Percentiles rank a stretch among this genome's conserved stretches.
phyloP scores from a whole-genome alignment of 371 early-diverging fungal genomes.

The Chytridium lagenaria region DNA sequence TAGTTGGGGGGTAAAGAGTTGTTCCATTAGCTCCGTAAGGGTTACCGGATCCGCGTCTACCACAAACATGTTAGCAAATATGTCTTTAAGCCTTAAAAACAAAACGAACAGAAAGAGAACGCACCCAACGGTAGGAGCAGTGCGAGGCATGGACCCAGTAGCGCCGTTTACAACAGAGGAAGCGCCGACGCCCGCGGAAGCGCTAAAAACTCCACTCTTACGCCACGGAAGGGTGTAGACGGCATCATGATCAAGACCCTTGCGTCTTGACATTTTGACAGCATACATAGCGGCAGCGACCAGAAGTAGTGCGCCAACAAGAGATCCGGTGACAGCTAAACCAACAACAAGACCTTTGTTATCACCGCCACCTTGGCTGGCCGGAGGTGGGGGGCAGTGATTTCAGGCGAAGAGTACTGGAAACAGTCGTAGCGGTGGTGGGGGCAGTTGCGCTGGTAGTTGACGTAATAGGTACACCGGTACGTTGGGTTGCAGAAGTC shows the following conservation, averaged over 20 bases:
- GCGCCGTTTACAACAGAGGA: conserved; percentile 2
- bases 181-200: conserved; percentile 11
- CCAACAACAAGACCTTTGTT: conserved; percentile 12
- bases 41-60: neutral
- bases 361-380: neutral
- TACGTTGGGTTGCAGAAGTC: neutral
- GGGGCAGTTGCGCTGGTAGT: neutral
- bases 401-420: neutral
- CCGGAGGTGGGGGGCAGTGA: neutral
- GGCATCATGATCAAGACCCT: conserved; percentile 3
- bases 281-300: conserved; percentile 5
- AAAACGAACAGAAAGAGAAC: neutral
- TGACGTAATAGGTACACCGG: neutral
- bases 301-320: conserved; percentile 1
- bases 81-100: neutral
- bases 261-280: neutral
- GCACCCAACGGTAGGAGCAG: conserved; percentile 3
- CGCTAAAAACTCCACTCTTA: conserved; percentile 19
- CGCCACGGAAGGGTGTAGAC: conserved; percentile 19
- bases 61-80: neutral
- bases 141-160: neutral
- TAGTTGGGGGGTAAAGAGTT: neutral
- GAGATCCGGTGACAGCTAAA: conserved; percentile 1
- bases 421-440: conserved; percentile 5
- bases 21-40: neutral